These are phyloP conservation scores for Leptodermis oblonga DNA, from an alignment of 257 asterid genomes.

Conservation along the genomic window DNA sequence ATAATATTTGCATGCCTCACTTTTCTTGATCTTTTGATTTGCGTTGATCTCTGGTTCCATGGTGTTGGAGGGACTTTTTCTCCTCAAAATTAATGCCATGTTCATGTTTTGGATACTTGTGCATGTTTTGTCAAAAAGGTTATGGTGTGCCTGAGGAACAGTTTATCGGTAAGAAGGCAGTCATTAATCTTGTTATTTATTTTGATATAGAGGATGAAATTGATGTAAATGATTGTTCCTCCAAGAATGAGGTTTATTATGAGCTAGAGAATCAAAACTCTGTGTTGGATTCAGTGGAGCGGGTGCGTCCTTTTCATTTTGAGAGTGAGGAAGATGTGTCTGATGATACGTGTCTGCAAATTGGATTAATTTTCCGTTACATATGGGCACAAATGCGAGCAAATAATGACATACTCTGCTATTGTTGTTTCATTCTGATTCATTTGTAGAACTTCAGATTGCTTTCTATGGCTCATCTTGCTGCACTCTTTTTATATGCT, in stretches of 20 bases:
- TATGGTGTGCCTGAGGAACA: conserved; percentile 94
- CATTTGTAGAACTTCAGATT: conserved; percentile 96
- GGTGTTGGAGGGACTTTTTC: too few relatives aligned
- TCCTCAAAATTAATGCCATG: too few relatives aligned
- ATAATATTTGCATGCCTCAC: too few relatives aligned
- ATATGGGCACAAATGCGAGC: conserved; percentile 90
- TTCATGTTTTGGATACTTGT: too few relatives aligned
- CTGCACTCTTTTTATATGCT: conserved; percentile 78
- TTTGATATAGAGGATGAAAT: conserved; percentile 58
- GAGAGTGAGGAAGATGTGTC: conserved; percentile 61
- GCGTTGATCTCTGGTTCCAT: too few relatives aligned
- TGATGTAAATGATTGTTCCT: conserved; percentile 11
- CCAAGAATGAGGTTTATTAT: conserved; percentile 17
- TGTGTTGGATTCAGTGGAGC: conserved; percentile 4
- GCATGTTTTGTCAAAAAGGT: too few relatives aligned
- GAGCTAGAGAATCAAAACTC: conserved; percentile 9
- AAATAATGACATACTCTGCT: conserved; percentile 87
- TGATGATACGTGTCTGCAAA: conserved; percentile 62
- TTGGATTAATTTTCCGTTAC: conserved; percentile 67
- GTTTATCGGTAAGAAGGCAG: conserved; percentile 88
- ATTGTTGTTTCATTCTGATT: conserved; percentile 78
- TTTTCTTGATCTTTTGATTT: too few relatives aligned
- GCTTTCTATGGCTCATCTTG: conserved; percentile 90
- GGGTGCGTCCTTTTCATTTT: conserved; percentile 47
- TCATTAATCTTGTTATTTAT: conserved; percentile 77